A percentile compares a stretch with the other conserved stretches of the same genome.
These are phyloP conservation scores for Letharia columbiana DNA, from an alignment of 495 filamentous ascomycete genomes.

Conservation along the genomic window DNA sequence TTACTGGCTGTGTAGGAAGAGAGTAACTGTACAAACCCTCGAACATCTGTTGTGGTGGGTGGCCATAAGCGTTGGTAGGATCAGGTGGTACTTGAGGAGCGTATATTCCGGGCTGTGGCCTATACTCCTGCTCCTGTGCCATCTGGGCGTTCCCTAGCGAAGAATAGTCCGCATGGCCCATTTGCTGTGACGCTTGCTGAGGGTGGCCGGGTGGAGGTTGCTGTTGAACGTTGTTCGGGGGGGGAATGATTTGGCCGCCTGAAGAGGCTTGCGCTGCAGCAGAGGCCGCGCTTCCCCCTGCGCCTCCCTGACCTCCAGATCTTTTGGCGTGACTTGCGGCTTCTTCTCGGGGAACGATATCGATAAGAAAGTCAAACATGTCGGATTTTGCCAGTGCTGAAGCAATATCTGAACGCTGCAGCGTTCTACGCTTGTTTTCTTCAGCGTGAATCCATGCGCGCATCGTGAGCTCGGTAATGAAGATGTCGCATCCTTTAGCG, in stretches of 20 bases:
- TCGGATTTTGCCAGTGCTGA: slow-evolving; percentile 92
- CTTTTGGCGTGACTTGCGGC: slow-evolving; percentile 77
- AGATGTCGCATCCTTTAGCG: slow-evolving; percentile 98
- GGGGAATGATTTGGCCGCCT: slow-evolving; percentile 51
- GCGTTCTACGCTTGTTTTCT: slow-evolving; percentile 93
- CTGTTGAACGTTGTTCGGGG: slow-evolving; percentile 47
- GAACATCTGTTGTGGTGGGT: slow-evolving; percentile 73
- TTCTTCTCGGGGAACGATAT: slow-evolving; percentile 95
- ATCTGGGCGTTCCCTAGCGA: slow-evolving; percentile 51
- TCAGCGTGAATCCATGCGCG: slow-evolving; percentile 99
- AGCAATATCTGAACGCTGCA: slow-evolving; percentile 94
- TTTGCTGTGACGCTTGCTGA: slow-evolving; percentile 46
- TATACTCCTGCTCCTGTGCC: slow-evolving; percentile 68
- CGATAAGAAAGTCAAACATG: slow-evolving; percentile 99
- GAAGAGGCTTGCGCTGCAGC: slow-evolving; percentile 39
- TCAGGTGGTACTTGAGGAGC: slow-evolving; percentile 63
- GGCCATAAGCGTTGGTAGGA: slow-evolving; percentile 59
- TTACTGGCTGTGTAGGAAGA: slow-evolving; percentile 79
- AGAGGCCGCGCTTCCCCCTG: slow-evolving; percentile 42
- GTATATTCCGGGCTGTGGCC: slow-evolving; percentile 69
- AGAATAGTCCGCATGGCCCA: slow-evolving; percentile 59
- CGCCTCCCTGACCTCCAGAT: slow-evolving; percentile 41
- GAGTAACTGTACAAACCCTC: slow-evolving; percentile 81
- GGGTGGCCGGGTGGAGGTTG: slow-evolving; percentile 24
- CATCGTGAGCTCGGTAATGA: slow-evolving; percentile 98